Percentiles rank a stretch among this genome's conserved stretches.
Evolutionary conservation across 73 alveolate genomes (phyloP).

Genomic region (Uronychia binucleata): DNA sequence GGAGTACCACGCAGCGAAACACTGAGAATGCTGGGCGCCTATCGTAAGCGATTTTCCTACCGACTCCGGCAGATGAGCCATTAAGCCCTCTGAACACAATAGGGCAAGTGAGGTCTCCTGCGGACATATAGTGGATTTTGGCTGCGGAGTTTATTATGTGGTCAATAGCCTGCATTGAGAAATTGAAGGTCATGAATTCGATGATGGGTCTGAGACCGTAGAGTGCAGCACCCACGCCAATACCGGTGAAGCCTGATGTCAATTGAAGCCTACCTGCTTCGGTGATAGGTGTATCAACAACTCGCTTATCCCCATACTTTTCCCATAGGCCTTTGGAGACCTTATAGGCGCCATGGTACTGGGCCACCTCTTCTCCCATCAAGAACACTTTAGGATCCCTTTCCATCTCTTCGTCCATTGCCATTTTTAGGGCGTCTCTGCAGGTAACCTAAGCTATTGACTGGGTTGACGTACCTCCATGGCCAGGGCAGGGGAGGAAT

Average conservation of each 20-base stretch:
- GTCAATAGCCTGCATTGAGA: constrained; percentile 86
- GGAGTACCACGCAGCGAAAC: constrained; percentile 93
- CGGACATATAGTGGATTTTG: constrained; percentile 86
- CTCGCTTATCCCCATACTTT: constrained; percentile 78
- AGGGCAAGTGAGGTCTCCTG: constrained; percentile 79
- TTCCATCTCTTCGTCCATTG: constrained; percentile 89
- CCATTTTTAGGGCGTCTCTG: constrained; percentile 88
- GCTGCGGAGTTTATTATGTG: constrained; percentile 87
- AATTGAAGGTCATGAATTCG: constrained; percentile 93
- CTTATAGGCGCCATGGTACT: constrained; percentile 91
- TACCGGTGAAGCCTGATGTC: constrained; percentile 83
- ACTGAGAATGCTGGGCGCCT: constrained; percentile 92
- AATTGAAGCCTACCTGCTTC: constrained; percentile 48
- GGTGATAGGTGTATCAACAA: constrained; percentile 91
- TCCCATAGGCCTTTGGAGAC: constrained; percentile 88
- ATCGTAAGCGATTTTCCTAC: background rate
- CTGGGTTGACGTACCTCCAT: no score
- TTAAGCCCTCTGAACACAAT: constrained; percentile 92
- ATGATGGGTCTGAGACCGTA: constrained; percentile 88
- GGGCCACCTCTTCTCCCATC: constrained; percentile 93
- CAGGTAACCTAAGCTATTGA: no score
- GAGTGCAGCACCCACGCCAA: constrained; percentile 91
- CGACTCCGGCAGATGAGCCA: constrained; percentile 91
- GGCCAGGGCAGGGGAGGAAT: no score
- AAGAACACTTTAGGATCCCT: constrained; percentile 85